Conservation (phyloP, 2,329 filamentous ascomycete genomes). For the Didymosphaeria variabile region DNA sequence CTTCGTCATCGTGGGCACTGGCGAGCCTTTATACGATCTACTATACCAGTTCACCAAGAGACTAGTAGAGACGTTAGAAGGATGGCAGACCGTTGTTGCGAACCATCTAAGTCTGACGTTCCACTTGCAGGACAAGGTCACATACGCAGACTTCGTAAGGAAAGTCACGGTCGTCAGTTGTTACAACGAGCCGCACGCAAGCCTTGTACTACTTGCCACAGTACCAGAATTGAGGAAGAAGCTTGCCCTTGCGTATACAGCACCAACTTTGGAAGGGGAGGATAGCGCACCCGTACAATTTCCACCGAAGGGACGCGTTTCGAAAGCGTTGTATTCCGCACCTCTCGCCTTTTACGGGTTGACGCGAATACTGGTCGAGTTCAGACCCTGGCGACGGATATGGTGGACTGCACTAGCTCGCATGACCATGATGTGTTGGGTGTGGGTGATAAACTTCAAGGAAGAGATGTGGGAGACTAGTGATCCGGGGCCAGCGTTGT, state of each 20-base stretch:
- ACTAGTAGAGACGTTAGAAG: slow-evolving; percentile 6
- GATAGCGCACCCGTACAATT: not conserved
- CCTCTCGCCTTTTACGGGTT: not conserved
- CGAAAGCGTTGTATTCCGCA: slow-evolving; percentile 15
- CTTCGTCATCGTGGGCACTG: slow-evolving; percentile 9
- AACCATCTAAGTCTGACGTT: slow-evolving; percentile 19
- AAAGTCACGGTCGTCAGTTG: slow-evolving; percentile 15
- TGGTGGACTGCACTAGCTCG: slow-evolving; percentile 12
- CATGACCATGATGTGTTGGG: slow-evolving; percentile 12
- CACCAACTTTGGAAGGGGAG: not conserved
- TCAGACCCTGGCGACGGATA: slow-evolving; percentile 4
- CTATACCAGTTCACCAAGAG: slow-evolving; percentile 14
- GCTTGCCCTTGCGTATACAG: slow-evolving; percentile 15
- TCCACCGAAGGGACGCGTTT: not conserved
- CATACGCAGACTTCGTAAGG: slow-evolving; percentile 12
- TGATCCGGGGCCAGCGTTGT: slow-evolving; percentile 19
- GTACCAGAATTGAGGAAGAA: slow-evolving; percentile 1
- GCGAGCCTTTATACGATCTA: slow-evolving; percentile 14
- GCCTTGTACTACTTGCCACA: slow-evolving; percentile 14
- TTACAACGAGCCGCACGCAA: slow-evolving; percentile 15
- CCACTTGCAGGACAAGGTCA: slow-evolving; percentile 17
- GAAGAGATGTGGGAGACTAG: slow-evolving; percentile 17
- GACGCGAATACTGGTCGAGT: not conserved
- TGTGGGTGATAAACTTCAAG: slow-evolving; percentile 15
- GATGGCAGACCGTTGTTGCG: not conserved